A percentile compares a stretch with the other conserved stretches of the same genome.
Conservation (phyloP, 306 rosid species). For the Fragaria ananassa region DNA sequence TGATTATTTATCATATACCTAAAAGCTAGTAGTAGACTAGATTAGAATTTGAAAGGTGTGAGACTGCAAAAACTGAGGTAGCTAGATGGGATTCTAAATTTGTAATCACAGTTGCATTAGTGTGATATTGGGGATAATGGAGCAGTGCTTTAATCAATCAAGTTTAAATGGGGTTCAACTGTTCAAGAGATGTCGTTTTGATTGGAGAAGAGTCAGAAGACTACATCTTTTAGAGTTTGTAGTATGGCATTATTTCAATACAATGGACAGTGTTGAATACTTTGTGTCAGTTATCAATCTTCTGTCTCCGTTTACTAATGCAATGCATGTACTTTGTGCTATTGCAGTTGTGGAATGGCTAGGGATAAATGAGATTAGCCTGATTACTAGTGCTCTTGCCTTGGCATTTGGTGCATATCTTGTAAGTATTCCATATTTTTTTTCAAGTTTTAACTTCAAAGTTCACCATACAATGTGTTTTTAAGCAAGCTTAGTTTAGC, state of each 20-base stretch:
- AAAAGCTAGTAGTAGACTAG: neutral
- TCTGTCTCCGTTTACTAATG: conserved; percentile 6
- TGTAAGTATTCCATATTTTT: conserved; percentile 47
- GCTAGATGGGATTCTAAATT: neutral
- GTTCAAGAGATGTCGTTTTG: neutral
- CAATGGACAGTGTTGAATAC: neutral
- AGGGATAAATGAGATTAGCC: conserved; percentile 49
- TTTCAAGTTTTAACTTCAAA: neutral
- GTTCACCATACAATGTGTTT: conserved; percentile 10
- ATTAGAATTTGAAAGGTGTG: neutral
- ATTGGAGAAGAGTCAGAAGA: neutral
- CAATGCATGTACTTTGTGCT: conserved; percentile 16
- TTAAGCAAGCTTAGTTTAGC: neutral
- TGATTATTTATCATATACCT: neutral
- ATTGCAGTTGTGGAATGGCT: conserved; percentile 67
- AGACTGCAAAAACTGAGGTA: neutral
- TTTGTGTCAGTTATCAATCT: neutral
- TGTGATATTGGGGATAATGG: neutral
- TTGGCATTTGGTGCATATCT: conserved; percentile 62
- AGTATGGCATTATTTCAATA: neutral
- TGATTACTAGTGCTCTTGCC: conserved; percentile 40
- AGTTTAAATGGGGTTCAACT: neutral
- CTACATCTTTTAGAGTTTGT: neutral
- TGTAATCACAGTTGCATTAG: neutral
- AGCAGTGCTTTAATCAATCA: neutral